Conservation (phyloP, 768 basidiomycete genomes). For the Russula foetens region DNA sequence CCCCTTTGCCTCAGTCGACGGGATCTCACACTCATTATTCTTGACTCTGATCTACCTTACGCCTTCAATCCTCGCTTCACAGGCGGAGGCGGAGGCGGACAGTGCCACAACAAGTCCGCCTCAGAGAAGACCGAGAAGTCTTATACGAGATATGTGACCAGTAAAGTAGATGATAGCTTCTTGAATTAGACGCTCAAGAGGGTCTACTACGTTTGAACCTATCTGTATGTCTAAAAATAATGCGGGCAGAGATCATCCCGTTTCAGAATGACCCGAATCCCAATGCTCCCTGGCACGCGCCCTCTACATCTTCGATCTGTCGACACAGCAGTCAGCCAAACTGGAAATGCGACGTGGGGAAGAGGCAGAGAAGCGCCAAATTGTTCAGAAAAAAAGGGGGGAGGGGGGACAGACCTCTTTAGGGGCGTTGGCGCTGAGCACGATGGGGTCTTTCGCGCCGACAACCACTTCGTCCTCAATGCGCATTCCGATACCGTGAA, state of each 20-base stretch:
- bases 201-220: not conserved
- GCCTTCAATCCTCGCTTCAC: too few species aligned
- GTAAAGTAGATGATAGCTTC: too few species aligned
- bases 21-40: too few species aligned
- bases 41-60: too few species aligned
- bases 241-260: not conserved
- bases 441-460: slow-evolving; percentile 47
- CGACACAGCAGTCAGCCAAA: not conserved
- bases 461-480: slow-evolving; percentile 87
- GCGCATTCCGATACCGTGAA: slow-evolving; percentile 86
- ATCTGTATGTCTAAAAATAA: not conserved
- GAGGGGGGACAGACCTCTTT: slow-evolving; percentile 51
- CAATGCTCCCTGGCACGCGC: slow-evolving; percentile 64
- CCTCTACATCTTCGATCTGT: slow-evolving; percentile 69
- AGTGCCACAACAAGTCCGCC: too few species aligned
- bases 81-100: too few species aligned
- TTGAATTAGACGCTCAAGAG: not conserved
- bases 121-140: too few species aligned
- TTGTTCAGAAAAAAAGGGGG: too few species aligned
- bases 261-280: slow-evolving; percentile 48
- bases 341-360: not conserved
- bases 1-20: too few species aligned
- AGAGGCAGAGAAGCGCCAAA: too few species aligned
- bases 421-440: slow-evolving; percentile 67
- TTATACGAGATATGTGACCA: too few species aligned